Evolutionary conservation across 1,284 basidiomycete genomes (phyloP).

Genomic region (Puccinia polysora): DNA sequence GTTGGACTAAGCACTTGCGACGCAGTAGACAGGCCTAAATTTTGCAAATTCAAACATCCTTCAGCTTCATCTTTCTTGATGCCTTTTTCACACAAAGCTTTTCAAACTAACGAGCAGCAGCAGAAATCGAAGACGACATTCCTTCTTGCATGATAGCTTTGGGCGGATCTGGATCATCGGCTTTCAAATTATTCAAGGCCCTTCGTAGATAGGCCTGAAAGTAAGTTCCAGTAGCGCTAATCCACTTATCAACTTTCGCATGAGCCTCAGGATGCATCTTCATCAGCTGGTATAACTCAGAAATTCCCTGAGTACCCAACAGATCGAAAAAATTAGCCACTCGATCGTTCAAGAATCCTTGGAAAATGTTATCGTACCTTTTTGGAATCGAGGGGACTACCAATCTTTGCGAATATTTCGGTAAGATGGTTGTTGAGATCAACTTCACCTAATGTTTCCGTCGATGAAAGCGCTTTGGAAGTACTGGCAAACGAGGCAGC

Average conservation of each 20-base stretch:
- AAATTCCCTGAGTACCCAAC: constrained; percentile 66
- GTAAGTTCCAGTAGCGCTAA: constrained; percentile 55
- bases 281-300: constrained; percentile 89
- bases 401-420: constrained; percentile 43
- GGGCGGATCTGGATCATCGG: constrained; percentile 45
- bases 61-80: too few relatives aligned
- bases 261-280: constrained; percentile 86
- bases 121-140: too few relatives aligned
- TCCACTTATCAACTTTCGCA: constrained; percentile 63
- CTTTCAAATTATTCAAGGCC: constrained; percentile 52
- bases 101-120: too few relatives aligned
- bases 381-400: constrained; percentile 39
- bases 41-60: too few relatives aligned
- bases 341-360: too few relatives aligned
- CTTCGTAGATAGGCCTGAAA: constrained; percentile 56
- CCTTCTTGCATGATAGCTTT: too few relatives aligned
- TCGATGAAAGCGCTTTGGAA: background rate
- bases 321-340: background rate
- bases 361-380: constrained; percentile 39
- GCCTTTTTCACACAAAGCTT: too few relatives aligned
- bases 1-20: background rate
- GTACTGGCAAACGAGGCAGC: constrained; percentile 23
- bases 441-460: constrained; percentile 24
- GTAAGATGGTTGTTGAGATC: constrained; percentile 41
- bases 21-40: constrained; percentile 12